Evolutionary conservation across 139 green algal genomes (phyloP), one percentile per base, ranked within the genome.

Genomic region (Astrephomene gubernaculifera): DNA sequence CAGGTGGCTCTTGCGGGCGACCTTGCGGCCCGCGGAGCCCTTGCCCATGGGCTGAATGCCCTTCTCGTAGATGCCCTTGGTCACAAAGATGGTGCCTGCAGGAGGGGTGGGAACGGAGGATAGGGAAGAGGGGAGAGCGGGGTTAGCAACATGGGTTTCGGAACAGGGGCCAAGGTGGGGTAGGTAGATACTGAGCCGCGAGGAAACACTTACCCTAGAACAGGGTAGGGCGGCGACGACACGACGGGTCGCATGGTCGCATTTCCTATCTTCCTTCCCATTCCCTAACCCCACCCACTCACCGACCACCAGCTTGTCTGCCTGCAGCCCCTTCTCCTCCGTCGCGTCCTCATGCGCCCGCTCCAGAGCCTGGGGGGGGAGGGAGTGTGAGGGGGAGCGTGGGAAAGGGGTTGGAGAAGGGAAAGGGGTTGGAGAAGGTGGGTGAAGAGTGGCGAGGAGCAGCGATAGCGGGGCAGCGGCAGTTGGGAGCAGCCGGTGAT

Each of bases 261-360:
- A 14, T 22, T 9, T 9, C 57, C 57, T 14, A 14, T 27, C 57
- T 65, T 22, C 45, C 33, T 49, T 19, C 49, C 2, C 49, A 10
- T 36, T 5, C 31, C 44, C 45, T 17, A 4, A 31, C 6, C 22
- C 29, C 31, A 2, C 31, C 44, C 25, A 57, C 79, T 70, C 65
- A 86, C 79, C 65, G 45, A 86, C 79, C 35, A 86, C 79, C 65
- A 86, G 67, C 6, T 27, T 25, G 17, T 79, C 79, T 25, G 25
- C 36, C 2, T 60, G 3, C 45, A 86, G 65, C 49, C 65, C 49
- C 49, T 76, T 44, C 4, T 5, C 43, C 31, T 78, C 29, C 2
- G 27, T 41, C 2, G 79, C 79, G 65, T 86, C 79, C 45, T 70
- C 17, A 5, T 44, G 29, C 29, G 79, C 79, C 29, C 33, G 45